phyloP scores from a whole-genome alignment of 148 eudicot genomes.

The Rhododendron henanense region DNA sequence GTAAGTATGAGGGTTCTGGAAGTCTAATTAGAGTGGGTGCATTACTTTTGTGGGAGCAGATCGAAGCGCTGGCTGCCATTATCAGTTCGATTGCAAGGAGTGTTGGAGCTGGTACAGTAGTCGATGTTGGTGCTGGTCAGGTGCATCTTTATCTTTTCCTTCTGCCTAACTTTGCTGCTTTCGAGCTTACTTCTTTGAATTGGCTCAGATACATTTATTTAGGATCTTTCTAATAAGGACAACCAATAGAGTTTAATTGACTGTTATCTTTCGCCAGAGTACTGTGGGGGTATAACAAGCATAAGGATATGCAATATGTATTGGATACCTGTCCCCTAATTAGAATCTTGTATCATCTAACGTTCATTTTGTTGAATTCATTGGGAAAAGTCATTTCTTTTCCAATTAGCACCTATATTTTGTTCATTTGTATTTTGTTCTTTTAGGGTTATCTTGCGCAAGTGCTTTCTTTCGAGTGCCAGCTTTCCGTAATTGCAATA shows the following conservation, averaged over 20 bases:
- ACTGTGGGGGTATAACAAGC: neutral
- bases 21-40: neutral
- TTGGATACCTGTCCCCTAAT: neutral
- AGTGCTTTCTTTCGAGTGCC: constrained; percentile 82
- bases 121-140: constrained; percentile 98
- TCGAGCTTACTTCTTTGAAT: constrained; percentile 3
- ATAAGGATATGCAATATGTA: neutral
- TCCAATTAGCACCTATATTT: constrained; percentile 14
- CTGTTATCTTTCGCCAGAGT: neutral
- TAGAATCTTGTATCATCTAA: neutral
- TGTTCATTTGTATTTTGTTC: constrained; percentile 9
- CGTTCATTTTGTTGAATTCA: neutral
- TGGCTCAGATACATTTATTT: neutral
- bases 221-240: neutral
- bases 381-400: neutral
- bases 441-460: constrained; percentile 84
- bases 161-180: neutral
- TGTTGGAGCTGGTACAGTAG: constrained; percentile 51
- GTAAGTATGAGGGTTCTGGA: neutral
- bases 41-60: constrained; percentile 32
- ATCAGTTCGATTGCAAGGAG: constrained; percentile 47
- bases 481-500: constrained; percentile 72
- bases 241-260: neutral
- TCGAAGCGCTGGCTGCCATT: constrained; percentile 72
- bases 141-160: constrained; percentile 27